Conservation (phyloP, 306 rosid genomes). For the Gillenia trifoliata region DNA sequence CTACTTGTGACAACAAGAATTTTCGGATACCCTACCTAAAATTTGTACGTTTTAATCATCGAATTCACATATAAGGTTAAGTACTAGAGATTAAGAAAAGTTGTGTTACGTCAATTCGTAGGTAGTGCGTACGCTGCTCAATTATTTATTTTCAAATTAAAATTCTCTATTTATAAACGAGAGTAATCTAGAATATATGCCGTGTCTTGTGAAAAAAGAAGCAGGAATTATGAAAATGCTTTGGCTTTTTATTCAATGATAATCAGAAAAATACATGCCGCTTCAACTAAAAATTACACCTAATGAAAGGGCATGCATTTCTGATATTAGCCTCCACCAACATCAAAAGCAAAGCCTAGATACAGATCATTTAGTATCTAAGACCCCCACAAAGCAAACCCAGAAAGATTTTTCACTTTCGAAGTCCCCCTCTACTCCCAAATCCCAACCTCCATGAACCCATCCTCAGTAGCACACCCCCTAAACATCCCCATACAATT, state of each 20-base stretch:
- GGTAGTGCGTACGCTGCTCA: no score
- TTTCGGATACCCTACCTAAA: background rate
- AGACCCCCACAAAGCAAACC: background rate
- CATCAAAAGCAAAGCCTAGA: background rate
- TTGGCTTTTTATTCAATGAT: constrained; percentile 1
- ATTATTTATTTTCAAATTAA: no score
- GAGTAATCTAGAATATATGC: background rate
- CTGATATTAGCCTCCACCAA: background rate
- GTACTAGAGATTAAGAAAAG: background rate
- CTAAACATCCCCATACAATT: constrained; percentile 88
- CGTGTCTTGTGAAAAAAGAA: background rate
- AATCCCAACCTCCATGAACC: constrained; percentile 87
- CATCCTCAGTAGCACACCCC: constrained; percentile 72
- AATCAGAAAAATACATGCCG: background rate
- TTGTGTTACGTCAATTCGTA: no score
- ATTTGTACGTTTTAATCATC: background rate
- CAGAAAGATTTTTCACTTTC: background rate
- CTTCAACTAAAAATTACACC: background rate
- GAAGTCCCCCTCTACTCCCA: constrained; percentile 45
- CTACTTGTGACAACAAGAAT: background rate
- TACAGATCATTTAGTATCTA: background rate
- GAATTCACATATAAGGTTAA: background rate
- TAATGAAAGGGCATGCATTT: constrained; percentile 6
- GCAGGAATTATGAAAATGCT: background rate
- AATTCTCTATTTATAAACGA: no score